phyloP scores from a whole-genome alignment of 2,329 filamentous ascomycete species.

The Trichoderma gracile region DNA sequence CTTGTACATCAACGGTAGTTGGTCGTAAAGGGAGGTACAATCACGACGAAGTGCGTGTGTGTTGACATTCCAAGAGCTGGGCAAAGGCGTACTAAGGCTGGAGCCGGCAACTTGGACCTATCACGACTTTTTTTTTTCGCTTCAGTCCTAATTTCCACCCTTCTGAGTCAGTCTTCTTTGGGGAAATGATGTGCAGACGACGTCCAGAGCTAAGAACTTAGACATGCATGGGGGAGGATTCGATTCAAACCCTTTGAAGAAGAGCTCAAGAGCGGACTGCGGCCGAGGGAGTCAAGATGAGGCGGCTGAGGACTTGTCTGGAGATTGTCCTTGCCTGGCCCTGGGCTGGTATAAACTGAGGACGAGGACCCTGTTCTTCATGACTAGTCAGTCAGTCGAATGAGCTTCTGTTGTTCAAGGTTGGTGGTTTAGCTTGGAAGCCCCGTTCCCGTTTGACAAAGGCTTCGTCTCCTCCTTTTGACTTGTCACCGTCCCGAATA shows the following conservation, averaged over 20 bases:
- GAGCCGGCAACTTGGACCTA: neutral
- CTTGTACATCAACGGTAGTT: neutral
- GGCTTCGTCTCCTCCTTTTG: neutral
- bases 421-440: neutral
- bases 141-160: neutral
- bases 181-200: constrained; percentile 12
- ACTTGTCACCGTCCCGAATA: neutral
- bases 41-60: too few relatives aligned
- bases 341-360: constrained; percentile 8
- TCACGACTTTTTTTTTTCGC: neutral
- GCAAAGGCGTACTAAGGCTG: too few relatives aligned
- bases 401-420: neutral
- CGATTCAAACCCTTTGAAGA: neutral
- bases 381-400: neutral
- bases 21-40: too few relatives aligned
- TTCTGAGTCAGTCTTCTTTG: neutral
- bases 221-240: neutral
- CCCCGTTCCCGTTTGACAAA: too few relatives aligned
- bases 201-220: neutral
- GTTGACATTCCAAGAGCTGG: too few relatives aligned
- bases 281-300: constrained; percentile 4
- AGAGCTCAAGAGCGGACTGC: neutral
- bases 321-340: neutral
- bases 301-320: neutral
- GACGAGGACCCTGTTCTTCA: neutral